Percentiles rank a stretch among this genome's conserved stretches.
phyloP scores from a whole-genome alignment of 305 asterid species.

The Lippia alba region DNA sequence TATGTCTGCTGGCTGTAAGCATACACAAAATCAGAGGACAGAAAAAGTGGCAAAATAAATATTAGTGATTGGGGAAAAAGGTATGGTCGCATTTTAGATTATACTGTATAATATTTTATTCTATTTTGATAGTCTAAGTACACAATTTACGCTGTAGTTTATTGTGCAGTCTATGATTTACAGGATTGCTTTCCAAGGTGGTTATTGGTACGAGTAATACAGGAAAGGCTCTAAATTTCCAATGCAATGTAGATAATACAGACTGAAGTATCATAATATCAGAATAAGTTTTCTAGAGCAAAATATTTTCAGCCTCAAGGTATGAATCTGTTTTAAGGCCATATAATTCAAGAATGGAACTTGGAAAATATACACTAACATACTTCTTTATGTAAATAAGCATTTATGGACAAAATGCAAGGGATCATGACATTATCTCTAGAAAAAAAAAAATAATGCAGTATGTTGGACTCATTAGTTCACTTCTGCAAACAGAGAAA shows the following conservation, averaged over 20 bases:
- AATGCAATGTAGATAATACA: conserved; percentile 5
- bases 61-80: not conserved
- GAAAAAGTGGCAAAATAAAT: not conserved
- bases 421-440: too few relatives aligned
- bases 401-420: too few relatives aligned
- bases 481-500: too few relatives aligned
- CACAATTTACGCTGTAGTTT: not conserved
- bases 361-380: too few relatives aligned
- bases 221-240: not conserved
- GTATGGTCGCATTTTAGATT: not conserved
- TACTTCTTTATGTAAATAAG: too few relatives aligned
- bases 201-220: not conserved
- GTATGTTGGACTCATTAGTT: too few relatives aligned
- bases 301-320: not conserved
- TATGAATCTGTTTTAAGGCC: not conserved
- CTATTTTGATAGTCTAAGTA: not conserved
- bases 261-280: not conserved
- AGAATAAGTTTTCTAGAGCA: not conserved
- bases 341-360: not conserved
- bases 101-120: not conserved
- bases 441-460: too few relatives aligned
- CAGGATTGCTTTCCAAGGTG: not conserved
- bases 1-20: conserved; percentile 89
- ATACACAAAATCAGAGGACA: conserved; percentile 26
- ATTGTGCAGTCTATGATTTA: not conserved